Evolutionary conservation across 140 eudicot genomes (phyloP).

Genomic region (Flaveria floridana): DNA sequence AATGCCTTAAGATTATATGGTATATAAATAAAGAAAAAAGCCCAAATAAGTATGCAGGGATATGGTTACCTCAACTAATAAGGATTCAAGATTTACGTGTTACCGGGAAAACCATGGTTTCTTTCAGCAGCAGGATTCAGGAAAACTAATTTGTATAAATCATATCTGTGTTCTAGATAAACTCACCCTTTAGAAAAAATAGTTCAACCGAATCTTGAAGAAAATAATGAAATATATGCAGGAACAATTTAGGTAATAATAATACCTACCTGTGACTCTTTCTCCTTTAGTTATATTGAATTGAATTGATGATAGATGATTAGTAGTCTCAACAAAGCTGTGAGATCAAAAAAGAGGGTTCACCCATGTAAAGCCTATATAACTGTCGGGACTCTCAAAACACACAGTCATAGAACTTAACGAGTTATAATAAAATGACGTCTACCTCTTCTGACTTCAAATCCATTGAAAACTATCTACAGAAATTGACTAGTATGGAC

Average conservation of each 20-base stretch:
- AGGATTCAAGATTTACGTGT: constrained; percentile 32
- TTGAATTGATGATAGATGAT: constrained; percentile 62
- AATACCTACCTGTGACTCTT: constrained; percentile 85
- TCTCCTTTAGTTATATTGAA: constrained; percentile 60
- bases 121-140: constrained; percentile 53
- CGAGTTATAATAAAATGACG: constrained; percentile 27
- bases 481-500: constrained; percentile 47
- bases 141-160: constrained; percentile 44
- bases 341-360: constrained; percentile 69
- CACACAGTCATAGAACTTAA: constrained; percentile 45
- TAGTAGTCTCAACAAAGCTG: constrained; percentile 84
- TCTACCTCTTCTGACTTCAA: constrained; percentile 69
- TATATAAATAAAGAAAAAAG: background rate
- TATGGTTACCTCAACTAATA: constrained; percentile 28
- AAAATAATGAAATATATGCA: constrained; percentile 40
- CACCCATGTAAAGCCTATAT: constrained; percentile 48
- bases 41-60: constrained; percentile 13
- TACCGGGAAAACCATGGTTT: constrained; percentile 42
- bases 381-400: constrained; percentile 40
- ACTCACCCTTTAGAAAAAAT: constrained; percentile 30
- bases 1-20: background rate
- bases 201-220: constrained; percentile 32
- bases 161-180: constrained; percentile 43
- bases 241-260: constrained; percentile 26
- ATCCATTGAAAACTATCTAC: constrained; percentile 43